Evolutionary conservation across 129 eudicot species (phyloP).

Genomic region (Deinandra increscens): DNA sequence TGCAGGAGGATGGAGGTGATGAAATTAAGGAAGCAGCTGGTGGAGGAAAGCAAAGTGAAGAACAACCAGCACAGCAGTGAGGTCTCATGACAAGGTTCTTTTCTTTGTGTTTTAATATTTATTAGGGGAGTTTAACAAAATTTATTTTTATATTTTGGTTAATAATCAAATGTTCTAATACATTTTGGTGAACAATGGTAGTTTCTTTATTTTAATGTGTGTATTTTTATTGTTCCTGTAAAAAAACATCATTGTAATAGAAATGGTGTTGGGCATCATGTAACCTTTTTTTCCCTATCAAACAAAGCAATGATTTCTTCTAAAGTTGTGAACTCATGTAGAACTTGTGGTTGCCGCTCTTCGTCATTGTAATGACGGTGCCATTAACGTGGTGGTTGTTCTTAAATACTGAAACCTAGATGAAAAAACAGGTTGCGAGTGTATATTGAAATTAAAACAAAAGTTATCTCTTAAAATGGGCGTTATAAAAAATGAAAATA

Average conservation of each 20-base stretch:
- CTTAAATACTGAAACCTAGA: too few relatives aligned
- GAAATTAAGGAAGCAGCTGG: constrained; percentile 24
- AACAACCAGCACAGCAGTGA: constrained; percentile 39
- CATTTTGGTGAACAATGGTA: constrained; percentile 8
- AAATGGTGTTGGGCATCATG: constrained; percentile 12
- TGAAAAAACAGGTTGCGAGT: too few relatives aligned
- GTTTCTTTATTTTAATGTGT: neutral
- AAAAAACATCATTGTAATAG: neutral
- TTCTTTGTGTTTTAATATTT: constrained; percentile 13
- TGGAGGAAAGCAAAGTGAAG: constrained; percentile 38
- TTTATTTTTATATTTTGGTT: neutral
- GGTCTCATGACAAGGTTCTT: constrained; percentile 16
- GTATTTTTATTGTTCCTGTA: neutral
- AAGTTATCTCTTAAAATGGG: too few relatives aligned
- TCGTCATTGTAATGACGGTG: too few relatives aligned
- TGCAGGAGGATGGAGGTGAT: constrained; percentile 23
- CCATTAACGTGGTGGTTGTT: too few relatives aligned
- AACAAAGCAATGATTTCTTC: neutral
- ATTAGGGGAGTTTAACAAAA: constrained; percentile 12
- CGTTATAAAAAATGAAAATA: too few relatives aligned
- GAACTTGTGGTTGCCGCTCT: too few relatives aligned
- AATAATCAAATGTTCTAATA: constrained; percentile 13
- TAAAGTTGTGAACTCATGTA: neutral
- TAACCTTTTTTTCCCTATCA: too few relatives aligned
- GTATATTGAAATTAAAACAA: too few relatives aligned